A percentile compares a stretch with the other conserved stretches of the same genome.
phyloP scores from a whole-genome alignment of 2,329 filamentous ascomycete species.

The Talaromyces sp. region DNA sequence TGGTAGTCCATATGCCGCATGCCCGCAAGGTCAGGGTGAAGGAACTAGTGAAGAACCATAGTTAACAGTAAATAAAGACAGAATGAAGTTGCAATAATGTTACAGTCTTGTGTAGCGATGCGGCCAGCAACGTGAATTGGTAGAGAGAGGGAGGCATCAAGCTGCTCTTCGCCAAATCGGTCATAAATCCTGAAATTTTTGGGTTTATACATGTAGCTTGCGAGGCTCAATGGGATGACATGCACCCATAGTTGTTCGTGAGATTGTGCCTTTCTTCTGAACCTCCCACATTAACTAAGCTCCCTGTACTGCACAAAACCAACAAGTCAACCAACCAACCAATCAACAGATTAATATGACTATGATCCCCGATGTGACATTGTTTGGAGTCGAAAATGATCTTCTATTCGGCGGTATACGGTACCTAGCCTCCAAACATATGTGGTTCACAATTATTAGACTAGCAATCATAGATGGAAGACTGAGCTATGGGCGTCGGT shows the following conservation, averaged over 20 bases:
- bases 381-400: neutral
- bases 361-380: neutral
- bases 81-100: neutral
- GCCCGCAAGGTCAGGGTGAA: neutral
- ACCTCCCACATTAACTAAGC: neutral
- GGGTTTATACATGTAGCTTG: too few species aligned
- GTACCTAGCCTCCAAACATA: neutral
- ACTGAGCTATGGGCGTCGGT: neutral
- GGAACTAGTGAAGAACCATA: neutral
- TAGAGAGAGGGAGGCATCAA: neutral
- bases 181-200: neutral
- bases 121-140: neutral
- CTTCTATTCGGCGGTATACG: neutral
- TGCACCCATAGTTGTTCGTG: neutral
- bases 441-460: neutral
- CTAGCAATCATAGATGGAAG: neutral
- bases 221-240: too few species aligned
- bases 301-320: too few species aligned
- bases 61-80: neutral
- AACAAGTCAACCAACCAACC: neutral
- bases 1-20: neutral
- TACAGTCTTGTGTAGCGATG: neutral
- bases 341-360: neutral
- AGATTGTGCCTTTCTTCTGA: neutral
- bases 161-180: neutral